Conservation (phyloP, 2,329 filamentous ascomycete genomes). For the Macrophomina tecta region DNA sequence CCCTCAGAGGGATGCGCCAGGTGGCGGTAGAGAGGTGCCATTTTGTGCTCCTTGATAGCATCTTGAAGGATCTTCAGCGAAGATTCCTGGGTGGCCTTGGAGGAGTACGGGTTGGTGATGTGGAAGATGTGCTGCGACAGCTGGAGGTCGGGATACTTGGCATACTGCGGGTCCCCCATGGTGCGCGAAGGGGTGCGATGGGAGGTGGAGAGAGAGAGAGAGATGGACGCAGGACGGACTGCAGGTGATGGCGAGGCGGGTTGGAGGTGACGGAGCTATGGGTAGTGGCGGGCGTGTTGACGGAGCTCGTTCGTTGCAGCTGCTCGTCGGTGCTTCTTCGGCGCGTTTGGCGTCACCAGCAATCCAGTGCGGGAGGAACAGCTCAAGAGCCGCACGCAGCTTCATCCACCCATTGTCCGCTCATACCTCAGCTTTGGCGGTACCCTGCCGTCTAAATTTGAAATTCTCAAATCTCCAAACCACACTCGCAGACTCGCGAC, state of each 20-base stretch:
- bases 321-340: constrained; percentile 15
- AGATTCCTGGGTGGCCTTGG: constrained; percentile 69
- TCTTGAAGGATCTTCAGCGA: constrained; percentile 78
- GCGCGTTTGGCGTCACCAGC: constrained; percentile 23
- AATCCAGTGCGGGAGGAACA: constrained; percentile 8
- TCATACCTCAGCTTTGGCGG: background rate
- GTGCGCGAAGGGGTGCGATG: constrained; percentile 30
- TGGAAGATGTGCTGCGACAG: constrained; percentile 87
- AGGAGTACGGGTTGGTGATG: constrained; percentile 79
- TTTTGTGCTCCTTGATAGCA: constrained; percentile 82
- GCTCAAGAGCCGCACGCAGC: constrained; percentile 17
- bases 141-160: constrained; percentile 81
- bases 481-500: background rate
- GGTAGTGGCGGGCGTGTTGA: constrained; percentile 18
- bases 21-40: constrained; percentile 86
- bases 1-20: constrained; percentile 82
- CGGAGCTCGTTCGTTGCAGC: constrained; percentile 14
- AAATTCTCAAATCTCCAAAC: background rate
- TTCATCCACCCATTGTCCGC: constrained; percentile 3
- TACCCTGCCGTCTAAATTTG: background rate
- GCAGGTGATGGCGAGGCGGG: constrained; percentile 12
- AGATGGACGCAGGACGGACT: background rate
- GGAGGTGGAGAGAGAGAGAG: background rate
- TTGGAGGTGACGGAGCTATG: constrained; percentile 23
- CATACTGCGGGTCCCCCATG: constrained; percentile 83